phyloP scores from a whole-genome alignment of 225 moss, liverwort and hornwort genomes.

The Lunularia cruciata region DNA sequence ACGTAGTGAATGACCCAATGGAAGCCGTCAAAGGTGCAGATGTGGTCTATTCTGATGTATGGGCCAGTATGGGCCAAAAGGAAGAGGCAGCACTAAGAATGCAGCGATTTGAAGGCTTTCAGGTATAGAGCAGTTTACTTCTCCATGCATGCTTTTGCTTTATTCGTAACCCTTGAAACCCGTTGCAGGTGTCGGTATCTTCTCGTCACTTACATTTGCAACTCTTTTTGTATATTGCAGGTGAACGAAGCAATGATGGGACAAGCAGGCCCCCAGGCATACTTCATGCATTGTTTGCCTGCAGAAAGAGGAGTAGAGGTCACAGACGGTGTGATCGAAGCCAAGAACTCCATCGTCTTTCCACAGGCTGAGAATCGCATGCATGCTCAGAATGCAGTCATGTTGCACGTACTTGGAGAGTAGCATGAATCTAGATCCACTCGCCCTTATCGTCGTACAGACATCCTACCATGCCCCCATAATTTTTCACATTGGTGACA shows the following conservation, averaged over 20 bases:
- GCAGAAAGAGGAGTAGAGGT: constrained; percentile 95
- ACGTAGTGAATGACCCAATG: constrained; percentile 74
- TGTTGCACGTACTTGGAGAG: constrained; percentile 79
- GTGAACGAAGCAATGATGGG: constrained; percentile 86
- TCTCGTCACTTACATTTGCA: not conserved
- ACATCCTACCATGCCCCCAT: not conserved
- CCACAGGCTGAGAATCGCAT: constrained; percentile 94
- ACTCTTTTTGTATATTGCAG: constrained; percentile 38
- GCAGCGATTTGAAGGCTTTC: constrained; percentile 80
- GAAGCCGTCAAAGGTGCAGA: constrained; percentile 90
- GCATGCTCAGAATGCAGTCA: constrained; percentile 94
- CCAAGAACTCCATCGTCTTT: constrained; percentile 81
- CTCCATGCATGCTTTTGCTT: not conserved
- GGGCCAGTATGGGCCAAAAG: constrained; percentile 99
- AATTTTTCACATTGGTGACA: not conserved
- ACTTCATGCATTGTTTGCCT: constrained; percentile 95
- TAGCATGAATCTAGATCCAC: constrained; percentile 1
- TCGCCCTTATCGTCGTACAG: not conserved
- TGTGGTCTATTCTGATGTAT: constrained; percentile 87
- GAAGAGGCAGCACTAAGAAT: constrained; percentile 75
- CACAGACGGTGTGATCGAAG: constrained; percentile 83
- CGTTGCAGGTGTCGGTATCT: not conserved
- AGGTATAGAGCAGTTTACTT: constrained; percentile 44
- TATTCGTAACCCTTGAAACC: not conserved
- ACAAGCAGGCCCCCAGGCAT: constrained; percentile 70